Evolutionary conservation across 2,329 filamentous ascomycete genomes (phyloP), one percentile per base, ranked within the genome.

Genomic region (Zymoseptoria tritici): DNA sequence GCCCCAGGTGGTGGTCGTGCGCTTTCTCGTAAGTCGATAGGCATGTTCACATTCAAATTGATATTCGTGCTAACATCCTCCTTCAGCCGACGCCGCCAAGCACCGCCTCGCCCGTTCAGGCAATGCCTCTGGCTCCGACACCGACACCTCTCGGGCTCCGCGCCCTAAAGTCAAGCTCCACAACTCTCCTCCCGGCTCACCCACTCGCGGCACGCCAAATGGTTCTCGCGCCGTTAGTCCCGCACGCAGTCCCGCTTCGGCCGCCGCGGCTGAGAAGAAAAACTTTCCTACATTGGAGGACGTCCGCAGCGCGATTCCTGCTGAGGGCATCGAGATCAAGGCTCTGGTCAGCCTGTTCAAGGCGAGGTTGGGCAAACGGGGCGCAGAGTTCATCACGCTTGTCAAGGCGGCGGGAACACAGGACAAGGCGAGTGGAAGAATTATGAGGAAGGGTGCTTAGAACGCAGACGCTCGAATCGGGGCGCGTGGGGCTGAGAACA

Each of bases 71-170:
- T 58, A 46, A 58, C 51, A 26, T 58, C 9, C 3, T 20, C 26
- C 8, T 29, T 3, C 36, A 58, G 57, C 31, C 36, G 62, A 66
- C 49, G 59, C 61, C 54, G 60, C 64, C 53, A 64, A 62, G 46
- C 51, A 51, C 9, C 60, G 62, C 52, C 29, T 42, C 42, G 20
- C 21, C 68, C 58, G 56, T 19, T 54, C 59, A 13, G 54, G 29
- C 57, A 52, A 46, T 55, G 58, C 61, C 67, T 86, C 85, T 53
- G 83, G 83, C 57, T 90, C 87, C 65, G 89, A 91, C 64, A 88
- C 85, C 21, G 88, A 91, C 71, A 86, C 80, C 49, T 90, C 87
- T 1, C 86, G 81, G 46, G 85, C 78, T 58, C 76, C 76, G 56
- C 84, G 81, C 72, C 83, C 82, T 72, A 83, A 79, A 66, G 72